Conservation (phyloP, 441 rosid species). For the Bocquillonia castaneifolia region DNA sequence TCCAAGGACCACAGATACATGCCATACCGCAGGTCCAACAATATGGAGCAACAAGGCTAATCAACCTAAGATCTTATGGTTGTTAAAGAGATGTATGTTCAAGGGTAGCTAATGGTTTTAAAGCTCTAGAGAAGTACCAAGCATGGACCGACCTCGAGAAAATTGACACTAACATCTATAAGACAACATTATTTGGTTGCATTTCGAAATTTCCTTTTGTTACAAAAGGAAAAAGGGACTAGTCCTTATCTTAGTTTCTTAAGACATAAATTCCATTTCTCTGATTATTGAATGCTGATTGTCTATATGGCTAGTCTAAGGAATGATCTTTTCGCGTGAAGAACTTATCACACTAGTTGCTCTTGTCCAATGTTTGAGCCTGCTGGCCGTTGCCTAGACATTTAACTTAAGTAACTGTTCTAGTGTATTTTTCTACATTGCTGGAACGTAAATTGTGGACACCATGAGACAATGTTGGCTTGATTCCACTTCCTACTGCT, state of each 20-base stretch:
- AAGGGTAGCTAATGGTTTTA: neutral
- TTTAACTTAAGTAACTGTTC: too few species aligned
- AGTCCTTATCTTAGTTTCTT: neutral
- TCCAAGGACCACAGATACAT: conserved; percentile 73
- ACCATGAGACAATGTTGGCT: neutral
- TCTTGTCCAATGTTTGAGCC: too few species aligned
- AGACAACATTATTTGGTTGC: neutral
- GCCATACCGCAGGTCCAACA: conserved; percentile 58
- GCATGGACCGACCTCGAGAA: neutral
- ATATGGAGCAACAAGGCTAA: conserved; percentile 33
- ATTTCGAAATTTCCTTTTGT: conserved; percentile 4
- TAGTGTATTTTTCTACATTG: neutral
- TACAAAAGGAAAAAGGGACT: neutral
- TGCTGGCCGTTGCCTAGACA: too few species aligned
- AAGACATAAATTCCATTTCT: neutral
- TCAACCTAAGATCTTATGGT: too few species aligned
- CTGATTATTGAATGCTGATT: neutral
- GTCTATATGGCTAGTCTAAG: too few species aligned
- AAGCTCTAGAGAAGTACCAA: neutral
- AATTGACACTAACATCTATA: neutral
- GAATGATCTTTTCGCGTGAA: too few species aligned
- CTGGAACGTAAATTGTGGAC: neutral
- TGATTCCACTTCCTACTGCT: neutral
- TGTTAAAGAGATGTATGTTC: too few species aligned
- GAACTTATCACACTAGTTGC: too few species aligned